Percentiles rank a stretch among this genome's conserved stretches.
phyloP scores from a whole-genome alignment of 148 eudicot genomes.

The Persicaria tinctoria region DNA sequence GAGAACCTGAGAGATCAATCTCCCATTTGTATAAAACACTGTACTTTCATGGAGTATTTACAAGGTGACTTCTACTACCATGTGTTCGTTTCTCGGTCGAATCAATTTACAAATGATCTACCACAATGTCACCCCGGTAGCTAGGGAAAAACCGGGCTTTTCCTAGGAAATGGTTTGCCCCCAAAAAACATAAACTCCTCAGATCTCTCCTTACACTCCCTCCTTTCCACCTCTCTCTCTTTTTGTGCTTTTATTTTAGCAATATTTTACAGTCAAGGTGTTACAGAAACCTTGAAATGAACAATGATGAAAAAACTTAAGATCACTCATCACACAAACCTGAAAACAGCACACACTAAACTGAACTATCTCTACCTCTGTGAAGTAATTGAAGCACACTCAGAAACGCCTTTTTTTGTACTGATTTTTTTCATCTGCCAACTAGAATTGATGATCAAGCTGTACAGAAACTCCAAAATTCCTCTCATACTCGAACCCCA shows the following conservation, averaged over 20 bases:
- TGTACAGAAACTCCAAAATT: conserved; percentile 3
- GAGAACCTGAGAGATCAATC: neutral
- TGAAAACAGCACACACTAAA: neutral
- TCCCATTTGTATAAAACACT: neutral
- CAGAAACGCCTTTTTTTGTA: neutral
- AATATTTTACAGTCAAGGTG: neutral
- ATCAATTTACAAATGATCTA: conserved; percentile 5
- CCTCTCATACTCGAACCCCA: neutral
- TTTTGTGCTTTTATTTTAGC: neutral
- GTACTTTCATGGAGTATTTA: conserved; percentile 7
- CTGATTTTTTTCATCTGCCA: neutral
- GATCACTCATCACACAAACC: conserved; percentile 11
- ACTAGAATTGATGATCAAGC: neutral
- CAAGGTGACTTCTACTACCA: neutral
- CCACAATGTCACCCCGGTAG: conserved; percentile 5
- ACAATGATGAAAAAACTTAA: neutral
- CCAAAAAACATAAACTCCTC: neutral
- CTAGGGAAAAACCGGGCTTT: conserved; percentile 10
- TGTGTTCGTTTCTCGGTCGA: neutral
- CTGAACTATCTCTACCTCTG: neutral
- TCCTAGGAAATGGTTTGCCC: conserved; percentile 1
- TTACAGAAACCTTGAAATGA: conserved; percentile 2
- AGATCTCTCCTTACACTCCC: neutral
- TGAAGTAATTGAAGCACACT: neutral
- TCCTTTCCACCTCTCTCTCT: neutral